Conservation (phyloP, 768 basidiomycete genomes). For the Mycena crocata region DNA sequence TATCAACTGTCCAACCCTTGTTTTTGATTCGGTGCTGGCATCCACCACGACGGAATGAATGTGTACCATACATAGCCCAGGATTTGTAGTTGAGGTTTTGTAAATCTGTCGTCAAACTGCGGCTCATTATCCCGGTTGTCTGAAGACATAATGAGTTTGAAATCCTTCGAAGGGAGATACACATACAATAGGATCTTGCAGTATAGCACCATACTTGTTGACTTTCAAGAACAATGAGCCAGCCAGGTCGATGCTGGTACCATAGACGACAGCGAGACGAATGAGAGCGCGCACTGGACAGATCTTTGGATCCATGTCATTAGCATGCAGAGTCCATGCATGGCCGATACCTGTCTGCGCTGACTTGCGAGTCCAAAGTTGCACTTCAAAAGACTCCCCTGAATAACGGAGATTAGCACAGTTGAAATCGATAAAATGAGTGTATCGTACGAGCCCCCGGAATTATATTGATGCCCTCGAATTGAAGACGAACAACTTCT, state of each 20-base stretch:
- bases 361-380: slow-evolving; percentile 27
- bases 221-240: slow-evolving; percentile 29
- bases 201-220: neutral
- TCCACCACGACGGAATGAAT: slow-evolving; percentile 34
- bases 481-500: slow-evolving; percentile 30
- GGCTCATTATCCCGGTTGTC: slow-evolving; percentile 24
- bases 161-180: neutral
- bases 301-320: slow-evolving; percentile 31
- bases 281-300: slow-evolving; percentile 34
- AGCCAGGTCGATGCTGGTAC: neutral
- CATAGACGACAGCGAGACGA: slow-evolving; percentile 22
- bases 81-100: slow-evolving; percentile 25
- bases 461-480: slow-evolving; percentile 29
- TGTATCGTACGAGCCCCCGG: slow-evolving; percentile 7
- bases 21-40: slow-evolving; percentile 32
- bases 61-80: slow-evolving; percentile 35
- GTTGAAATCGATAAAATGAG: neutral
- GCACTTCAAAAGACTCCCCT: neutral
- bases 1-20: slow-evolving; percentile 21
- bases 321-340: slow-evolving; percentile 29
- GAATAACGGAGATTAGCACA: neutral
- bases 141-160: neutral
- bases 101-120: slow-evolving; percentile 26
- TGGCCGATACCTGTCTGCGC: slow-evolving; percentile 32
- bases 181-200: slow-evolving; percentile 1